A percentile compares a stretch with the other conserved stretches of the same genome.
Evolutionary conservation across 176 grass and related monocot species (phyloP).

Genomic region (Eleusine indica): DNA sequence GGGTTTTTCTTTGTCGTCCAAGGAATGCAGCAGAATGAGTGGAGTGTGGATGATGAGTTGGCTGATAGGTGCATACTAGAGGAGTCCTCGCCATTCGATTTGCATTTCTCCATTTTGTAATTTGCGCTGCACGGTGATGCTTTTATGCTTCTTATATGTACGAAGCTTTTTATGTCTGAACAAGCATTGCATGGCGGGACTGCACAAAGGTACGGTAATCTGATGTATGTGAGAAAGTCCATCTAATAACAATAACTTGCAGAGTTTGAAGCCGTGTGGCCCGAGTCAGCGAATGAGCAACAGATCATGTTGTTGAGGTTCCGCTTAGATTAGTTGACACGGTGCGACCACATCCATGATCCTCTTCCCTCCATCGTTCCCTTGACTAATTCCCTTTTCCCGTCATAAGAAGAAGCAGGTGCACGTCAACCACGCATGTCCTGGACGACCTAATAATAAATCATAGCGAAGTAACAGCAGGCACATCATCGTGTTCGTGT

Average conservation of each 20-base stretch:
- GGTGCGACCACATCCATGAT: neutral
- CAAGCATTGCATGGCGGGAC: too few species aligned
- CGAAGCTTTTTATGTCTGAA: too few species aligned
- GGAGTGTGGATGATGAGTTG: neutral
- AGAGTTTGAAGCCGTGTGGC: neutral
- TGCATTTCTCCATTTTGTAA: too few species aligned
- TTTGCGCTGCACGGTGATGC: too few species aligned
- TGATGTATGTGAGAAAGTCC: too few species aligned
- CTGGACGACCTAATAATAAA: neutral
- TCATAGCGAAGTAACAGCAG: neutral
- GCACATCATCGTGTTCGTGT: neutral
- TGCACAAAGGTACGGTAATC: too few species aligned
- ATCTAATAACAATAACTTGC: neutral
- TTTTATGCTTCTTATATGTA: too few species aligned
- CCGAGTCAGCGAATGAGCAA: neutral
- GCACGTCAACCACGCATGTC: too few species aligned
- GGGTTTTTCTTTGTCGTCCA: neutral
- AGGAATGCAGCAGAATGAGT: neutral
- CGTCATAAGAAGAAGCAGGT: too few species aligned
- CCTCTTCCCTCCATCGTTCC: too few species aligned
- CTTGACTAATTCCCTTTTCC: too few species aligned
- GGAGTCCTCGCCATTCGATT: too few species aligned
- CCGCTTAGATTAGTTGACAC: neutral
- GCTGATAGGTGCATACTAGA: neutral
- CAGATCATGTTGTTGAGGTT: neutral